These are phyloP conservation scores for Arabis alpina DNA, from an alignment of 345 rosid genomes.

Conservation along the genomic window DNA sequence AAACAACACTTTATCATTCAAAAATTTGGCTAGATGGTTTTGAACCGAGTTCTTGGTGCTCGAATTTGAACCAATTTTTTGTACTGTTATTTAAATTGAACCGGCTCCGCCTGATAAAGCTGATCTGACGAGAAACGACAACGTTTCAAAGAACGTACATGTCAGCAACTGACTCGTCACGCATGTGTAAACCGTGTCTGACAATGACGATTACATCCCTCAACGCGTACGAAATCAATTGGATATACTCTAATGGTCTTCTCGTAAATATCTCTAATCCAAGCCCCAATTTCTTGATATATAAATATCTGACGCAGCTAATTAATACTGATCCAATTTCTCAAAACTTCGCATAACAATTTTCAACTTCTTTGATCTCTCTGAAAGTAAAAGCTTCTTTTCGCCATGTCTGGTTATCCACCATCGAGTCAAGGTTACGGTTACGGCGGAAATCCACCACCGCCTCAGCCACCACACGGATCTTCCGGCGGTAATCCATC, in stretches of 20 bases:
- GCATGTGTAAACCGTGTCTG: neutral
- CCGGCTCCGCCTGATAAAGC: conserved; percentile 1
- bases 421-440: conserved; percentile 45
- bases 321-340: neutral
- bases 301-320: neutral
- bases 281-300: neutral
- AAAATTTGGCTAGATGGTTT: too few relatives aligned
- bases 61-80: neutral
- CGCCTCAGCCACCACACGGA: conserved; percentile 47
- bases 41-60: too few relatives aligned
- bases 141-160: neutral
- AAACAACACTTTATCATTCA: too few relatives aligned
- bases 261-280: neutral
- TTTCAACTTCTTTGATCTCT: conserved; percentile 11
- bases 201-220: conserved; percentile 27
- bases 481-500: conserved; percentile 35
- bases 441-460: conserved; percentile 48
- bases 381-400: neutral
- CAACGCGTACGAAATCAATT: conserved; percentile 12
- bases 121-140: conserved; percentile 15
- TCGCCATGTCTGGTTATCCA: conserved; percentile 44
- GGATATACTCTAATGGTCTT: neutral
- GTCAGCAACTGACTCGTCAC: conserved; percentile 13
- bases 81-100: neutral
- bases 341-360: neutral